These are phyloP conservation scores for Chlamydomonas incerta DNA, from an alignment of 139 green algal species.

Conservation along the genomic window DNA sequence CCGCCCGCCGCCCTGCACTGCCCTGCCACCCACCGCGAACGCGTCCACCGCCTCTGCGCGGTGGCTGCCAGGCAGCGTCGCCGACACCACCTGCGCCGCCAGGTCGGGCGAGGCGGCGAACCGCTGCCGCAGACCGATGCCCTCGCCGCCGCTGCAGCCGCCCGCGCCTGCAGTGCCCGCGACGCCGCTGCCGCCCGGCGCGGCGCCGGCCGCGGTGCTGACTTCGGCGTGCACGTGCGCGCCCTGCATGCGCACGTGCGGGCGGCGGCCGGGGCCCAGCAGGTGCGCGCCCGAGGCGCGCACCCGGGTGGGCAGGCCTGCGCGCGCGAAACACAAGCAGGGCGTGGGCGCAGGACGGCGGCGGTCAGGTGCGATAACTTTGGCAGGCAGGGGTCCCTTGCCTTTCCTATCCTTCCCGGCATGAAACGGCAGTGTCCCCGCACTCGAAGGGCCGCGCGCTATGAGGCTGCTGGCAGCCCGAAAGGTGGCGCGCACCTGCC, in stretches of 20 bases:
- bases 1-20: too few relatives aligned
- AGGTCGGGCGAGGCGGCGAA: not conserved
- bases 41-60: not conserved
- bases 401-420: too few relatives aligned
- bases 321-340: not conserved
- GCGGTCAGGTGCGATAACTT: too few relatives aligned
- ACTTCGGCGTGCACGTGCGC: not conserved
- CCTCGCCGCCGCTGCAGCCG: not conserved
- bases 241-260: slow-evolving; percentile 21
- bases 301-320: not conserved
- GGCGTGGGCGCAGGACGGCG: too few relatives aligned
- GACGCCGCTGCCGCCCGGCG: too few relatives aligned
- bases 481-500: not conserved
- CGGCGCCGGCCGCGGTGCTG: not conserved
- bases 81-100: not conserved
- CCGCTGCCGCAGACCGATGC: not conserved
- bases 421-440: too few relatives aligned
- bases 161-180: too few relatives aligned
- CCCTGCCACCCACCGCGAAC: slow-evolving; percentile 2
- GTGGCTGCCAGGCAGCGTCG: slow-evolving; percentile 24
- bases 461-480: too few relatives aligned
- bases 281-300: not conserved
- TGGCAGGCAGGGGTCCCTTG: too few relatives aligned
- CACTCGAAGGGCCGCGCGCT: too few relatives aligned
- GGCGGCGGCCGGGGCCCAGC: not conserved